phyloP scores from a whole-genome alignment of 2,329 filamentous ascomycete species.

The Trichoderma sp. region DNA sequence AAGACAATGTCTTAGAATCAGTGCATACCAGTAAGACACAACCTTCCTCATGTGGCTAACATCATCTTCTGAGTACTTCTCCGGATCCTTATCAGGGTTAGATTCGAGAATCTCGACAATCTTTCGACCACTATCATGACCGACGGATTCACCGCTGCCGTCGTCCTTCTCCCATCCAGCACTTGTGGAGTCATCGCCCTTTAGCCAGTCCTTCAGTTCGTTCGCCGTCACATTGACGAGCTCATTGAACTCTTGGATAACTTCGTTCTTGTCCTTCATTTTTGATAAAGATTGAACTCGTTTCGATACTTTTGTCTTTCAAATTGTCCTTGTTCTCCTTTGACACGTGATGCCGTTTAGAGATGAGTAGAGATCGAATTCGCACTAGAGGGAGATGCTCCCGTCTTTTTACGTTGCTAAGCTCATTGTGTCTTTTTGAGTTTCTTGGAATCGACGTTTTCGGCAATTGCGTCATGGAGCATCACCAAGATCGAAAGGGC shows the following conservation, averaged over 20 bases:
- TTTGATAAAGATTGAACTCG: not conserved
- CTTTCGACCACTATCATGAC: slow-evolving; percentile 63
- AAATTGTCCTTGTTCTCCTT: not conserved
- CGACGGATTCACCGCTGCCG: slow-evolving; percentile 60
- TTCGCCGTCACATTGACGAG: slow-evolving; percentile 65
- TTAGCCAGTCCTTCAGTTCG: slow-evolving; percentile 64
- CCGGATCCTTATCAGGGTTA: slow-evolving; percentile 59
- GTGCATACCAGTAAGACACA: slow-evolving; percentile 57
- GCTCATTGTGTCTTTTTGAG: not conserved
- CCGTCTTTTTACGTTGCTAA: slow-evolving; percentile 1
- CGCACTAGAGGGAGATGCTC: not conserved
- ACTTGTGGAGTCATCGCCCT: slow-evolving; percentile 56
- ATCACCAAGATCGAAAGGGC: not conserved
- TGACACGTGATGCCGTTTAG: not conserved
- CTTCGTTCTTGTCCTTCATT: slow-evolving; percentile 32
- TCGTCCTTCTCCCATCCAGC: slow-evolving; percentile 63
- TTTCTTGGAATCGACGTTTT: slow-evolving; percentile 8
- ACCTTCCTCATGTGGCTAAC: slow-evolving; percentile 64
- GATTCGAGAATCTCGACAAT: slow-evolving; percentile 64
- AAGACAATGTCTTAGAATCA: not conserved
- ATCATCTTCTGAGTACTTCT: slow-evolving; percentile 57
- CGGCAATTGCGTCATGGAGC: slow-evolving; percentile 21
- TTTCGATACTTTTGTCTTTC: too few relatives aligned
- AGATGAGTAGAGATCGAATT: not conserved
- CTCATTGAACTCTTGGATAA: slow-evolving; percentile 62